Conservation (phyloP, 169 alveolate species). For the Plasmodium billcollinsi region DNA sequence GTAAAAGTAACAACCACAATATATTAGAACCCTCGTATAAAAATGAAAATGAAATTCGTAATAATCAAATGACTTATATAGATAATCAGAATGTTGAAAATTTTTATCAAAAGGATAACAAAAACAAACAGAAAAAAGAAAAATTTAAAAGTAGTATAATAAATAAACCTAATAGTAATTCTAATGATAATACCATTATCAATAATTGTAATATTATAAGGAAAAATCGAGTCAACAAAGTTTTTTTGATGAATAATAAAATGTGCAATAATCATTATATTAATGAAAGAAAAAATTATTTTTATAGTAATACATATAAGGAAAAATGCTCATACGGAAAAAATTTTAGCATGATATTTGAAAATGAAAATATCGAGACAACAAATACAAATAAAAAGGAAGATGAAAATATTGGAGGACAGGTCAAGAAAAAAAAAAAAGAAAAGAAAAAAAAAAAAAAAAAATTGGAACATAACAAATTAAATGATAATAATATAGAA, state of each 20-base stretch:
- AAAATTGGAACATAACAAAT: conserved; percentile 2
- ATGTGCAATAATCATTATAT: neutral
- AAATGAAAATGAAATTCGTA: neutral
- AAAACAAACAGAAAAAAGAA: neutral
- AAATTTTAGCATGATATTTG: neutral
- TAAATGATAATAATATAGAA: too few relatives aligned
- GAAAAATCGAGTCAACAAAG: conserved; percentile 16
- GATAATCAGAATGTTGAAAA: neutral
- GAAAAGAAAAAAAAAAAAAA: conserved; percentile 15
- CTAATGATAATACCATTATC: neutral
- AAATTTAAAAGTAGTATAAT: neutral
- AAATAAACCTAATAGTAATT: neutral
- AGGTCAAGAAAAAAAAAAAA: neutral
- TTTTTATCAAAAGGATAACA: neutral
- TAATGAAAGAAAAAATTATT: neutral
- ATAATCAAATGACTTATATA: neutral
- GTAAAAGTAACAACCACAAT: neutral
- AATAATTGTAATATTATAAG: too few relatives aligned
- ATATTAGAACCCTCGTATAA: neutral
- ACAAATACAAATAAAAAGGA: neutral
- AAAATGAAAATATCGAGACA: neutral
- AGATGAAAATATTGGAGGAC: neutral
- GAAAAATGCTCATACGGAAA: neutral
- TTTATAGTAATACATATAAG: too few relatives aligned
- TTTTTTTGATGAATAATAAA: conserved; percentile 29